A percentile compares a stretch with the other conserved stretches of the same genome.
These are phyloP conservation scores for Boechera divaricarpa DNA, from an alignment of 345 rosid species.

Conservation along the genomic window DNA sequence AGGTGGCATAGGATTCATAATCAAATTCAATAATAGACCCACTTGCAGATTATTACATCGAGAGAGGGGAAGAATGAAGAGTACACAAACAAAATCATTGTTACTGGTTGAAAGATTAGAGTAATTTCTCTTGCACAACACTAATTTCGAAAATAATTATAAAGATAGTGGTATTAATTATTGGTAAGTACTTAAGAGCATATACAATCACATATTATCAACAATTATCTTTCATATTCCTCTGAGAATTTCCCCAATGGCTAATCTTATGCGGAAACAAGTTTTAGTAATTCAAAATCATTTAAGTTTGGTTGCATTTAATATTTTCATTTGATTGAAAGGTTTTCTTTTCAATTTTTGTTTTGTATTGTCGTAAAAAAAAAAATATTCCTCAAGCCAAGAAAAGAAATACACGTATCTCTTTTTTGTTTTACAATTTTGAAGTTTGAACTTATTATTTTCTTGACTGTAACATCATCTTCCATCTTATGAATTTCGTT, in stretches of 20 bases:
- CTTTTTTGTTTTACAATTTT: no score
- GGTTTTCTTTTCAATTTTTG: no score
- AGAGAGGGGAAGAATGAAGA: conserved; percentile 22
- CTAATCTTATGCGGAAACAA: background rate
- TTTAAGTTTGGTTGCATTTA: no score
- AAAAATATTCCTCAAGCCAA: no score
- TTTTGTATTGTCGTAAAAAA: no score
- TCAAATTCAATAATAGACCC: conserved; percentile 43
- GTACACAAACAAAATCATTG: conserved; percentile 34
- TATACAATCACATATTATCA: background rate
- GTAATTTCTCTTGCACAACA: conserved; percentile 15
- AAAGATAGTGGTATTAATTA: conserved; percentile 10
- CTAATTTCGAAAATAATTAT: conserved; percentile 16
- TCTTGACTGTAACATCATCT: no score
- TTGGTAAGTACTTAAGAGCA: conserved; percentile 26
- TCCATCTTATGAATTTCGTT: background rate
- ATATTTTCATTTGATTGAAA: no score
- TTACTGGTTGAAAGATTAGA: conserved; percentile 28
- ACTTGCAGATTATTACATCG: conserved; percentile 41
- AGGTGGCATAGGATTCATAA: conserved; percentile 37
- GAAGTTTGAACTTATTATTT: no score
- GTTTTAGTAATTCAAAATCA: background rate
- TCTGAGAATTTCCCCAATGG: background rate
- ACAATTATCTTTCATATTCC: conserved; percentile 12
- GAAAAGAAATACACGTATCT: no score